A percentile compares a stretch with the other conserved stretches of the same genome.
Evolutionary conservation across 176 grass and related monocot species (phyloP).

Genomic region (Avena eriantha): DNA sequence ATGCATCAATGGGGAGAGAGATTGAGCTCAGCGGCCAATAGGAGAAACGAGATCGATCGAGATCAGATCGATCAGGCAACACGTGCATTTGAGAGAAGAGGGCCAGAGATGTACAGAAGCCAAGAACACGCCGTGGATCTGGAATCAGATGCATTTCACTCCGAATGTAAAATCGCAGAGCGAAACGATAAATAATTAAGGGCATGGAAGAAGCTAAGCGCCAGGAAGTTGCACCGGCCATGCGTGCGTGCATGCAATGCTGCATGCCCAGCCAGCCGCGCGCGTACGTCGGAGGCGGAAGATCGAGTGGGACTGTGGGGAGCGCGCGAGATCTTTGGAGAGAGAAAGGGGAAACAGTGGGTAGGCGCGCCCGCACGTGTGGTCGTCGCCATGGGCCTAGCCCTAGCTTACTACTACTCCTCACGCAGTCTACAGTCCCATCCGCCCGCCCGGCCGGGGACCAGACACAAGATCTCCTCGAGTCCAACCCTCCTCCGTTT

Average conservation of each 20-base stretch:
- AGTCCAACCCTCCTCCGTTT: not conserved
- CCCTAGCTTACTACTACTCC: not conserved
- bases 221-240: not conserved
- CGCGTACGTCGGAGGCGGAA: conserved; percentile 8
- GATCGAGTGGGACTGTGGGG: conserved; percentile 22
- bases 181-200: not conserved
- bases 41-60: not conserved
- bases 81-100: not conserved
- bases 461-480: conserved; percentile 55
- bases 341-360: conserved; percentile 32
- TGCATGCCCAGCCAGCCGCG: not conserved
- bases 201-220: not conserved
- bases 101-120: not conserved
- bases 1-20: not conserved
- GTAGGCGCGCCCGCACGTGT: conserved; percentile 43
- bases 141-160: not conserved
- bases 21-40: not conserved
- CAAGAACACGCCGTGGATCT: not conserved
- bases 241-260: conserved; percentile 11
- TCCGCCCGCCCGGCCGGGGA: conserved; percentile 45
- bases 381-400: conserved; percentile 52
- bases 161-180: not conserved
- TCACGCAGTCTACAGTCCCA: conserved; percentile 16
- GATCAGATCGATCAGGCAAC: not conserved
- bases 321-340: conserved; percentile 12